Base-by-base conservation (phyloP, 1,139 yeast species). In the Saccharomycopsis hybrid region DNA sequence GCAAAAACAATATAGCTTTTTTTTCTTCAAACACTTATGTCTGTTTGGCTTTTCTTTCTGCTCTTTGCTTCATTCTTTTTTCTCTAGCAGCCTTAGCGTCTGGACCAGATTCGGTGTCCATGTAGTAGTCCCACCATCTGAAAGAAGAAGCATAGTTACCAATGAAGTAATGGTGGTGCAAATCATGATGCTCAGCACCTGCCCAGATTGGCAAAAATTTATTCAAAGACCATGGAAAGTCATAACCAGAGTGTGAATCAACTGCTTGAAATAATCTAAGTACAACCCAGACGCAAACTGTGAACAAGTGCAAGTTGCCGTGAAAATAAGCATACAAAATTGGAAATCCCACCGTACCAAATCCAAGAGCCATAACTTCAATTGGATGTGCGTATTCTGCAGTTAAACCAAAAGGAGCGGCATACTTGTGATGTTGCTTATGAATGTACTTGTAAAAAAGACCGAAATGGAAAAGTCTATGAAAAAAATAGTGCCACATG, bases 111-210 rank as follows among this genome's bases (percentile, higher is more conserved):
- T 86, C 95, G 13, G 95, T 85, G 57, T 78, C 77, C 59, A 86
- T 70, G 53, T 78, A 57, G 62, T 69, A 78, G 66, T 87, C 96
- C 86, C 88, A 84, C 81, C 88, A 83, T 66, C 94, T 77, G 74
- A 87, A 87, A 31, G 87, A 78, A 50, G 90, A 82, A 29, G 95
- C 88, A 65, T 85, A 87, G 68, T 85, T 85, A 48, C 95, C 95
- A 42, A 65, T 60, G 54, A 61, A 80, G 66, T 86, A 87, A 68
- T 80, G 85, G 65, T 87, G 96, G 66, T 87, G 95, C 64, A 83
- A 89, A 63, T 87, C 96, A 64, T 87, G 96, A 66, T 87, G 96
- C 58, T 84, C 95, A 29, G 95, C 95, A 47, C 96, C 96, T 9
- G 95, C 92, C 95, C 96, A 87, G 67, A 87, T 74, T 41, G 95